These are phyloP conservation scores for Solanum piurae DNA, from an alignment of 257 asterid genomes.

Conservation along the genomic window DNA sequence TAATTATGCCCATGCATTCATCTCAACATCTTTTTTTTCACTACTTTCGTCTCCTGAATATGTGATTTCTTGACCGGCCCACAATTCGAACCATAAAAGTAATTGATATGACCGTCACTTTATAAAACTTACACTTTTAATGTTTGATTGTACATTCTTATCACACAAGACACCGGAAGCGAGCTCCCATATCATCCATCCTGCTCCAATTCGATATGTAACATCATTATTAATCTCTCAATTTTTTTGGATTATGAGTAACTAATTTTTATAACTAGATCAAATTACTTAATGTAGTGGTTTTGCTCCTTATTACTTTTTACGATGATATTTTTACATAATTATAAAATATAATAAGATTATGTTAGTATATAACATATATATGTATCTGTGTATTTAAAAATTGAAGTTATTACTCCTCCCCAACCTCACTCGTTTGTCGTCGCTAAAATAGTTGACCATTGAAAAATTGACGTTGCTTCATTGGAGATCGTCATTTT, in stretches of 20 bases:
- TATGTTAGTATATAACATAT: not conserved
- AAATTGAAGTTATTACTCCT: not conserved
- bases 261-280: not conserved
- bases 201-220: not conserved
- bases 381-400: not conserved
- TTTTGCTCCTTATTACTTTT: not conserved
- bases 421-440: not conserved
- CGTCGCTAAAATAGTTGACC: not conserved
- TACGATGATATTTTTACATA: not conserved
- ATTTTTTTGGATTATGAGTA: not conserved
- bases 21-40: not conserved
- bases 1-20: fast-evolving
- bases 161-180: not conserved
- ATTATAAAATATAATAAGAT: too few species aligned
- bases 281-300: not conserved
- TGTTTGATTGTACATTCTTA: not conserved
- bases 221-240: not conserved
- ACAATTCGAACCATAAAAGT: not conserved
- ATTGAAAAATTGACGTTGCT: not conserved
- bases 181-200: not conserved
- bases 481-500: not conserved
- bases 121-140: not conserved
- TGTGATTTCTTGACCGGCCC: not conserved
- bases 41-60: not conserved
- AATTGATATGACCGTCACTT: not conserved